phyloP scores from a whole-genome alignment of 352 stramenopile genomes.

The Phytopythium aichiense region DNA sequence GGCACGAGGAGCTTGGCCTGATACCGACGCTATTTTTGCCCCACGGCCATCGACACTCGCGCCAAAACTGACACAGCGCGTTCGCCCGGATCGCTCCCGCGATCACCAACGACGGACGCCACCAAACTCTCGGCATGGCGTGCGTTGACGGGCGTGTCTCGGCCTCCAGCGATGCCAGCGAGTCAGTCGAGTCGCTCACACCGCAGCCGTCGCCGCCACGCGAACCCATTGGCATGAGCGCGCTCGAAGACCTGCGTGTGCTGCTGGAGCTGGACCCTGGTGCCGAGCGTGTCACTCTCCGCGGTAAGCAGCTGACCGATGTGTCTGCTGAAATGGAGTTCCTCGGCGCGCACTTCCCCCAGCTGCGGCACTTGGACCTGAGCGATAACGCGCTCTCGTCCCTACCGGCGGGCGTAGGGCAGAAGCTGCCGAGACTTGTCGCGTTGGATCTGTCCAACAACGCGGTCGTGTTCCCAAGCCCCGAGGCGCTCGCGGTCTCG shows the following conservation, averaged over 20 bases:
- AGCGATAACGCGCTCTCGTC: slow-evolving; percentile 42
- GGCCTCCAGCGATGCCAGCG: background rate
- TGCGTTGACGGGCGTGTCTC: background rate
- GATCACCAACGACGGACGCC: background rate
- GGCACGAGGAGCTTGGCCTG: background rate
- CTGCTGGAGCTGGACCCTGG: slow-evolving; percentile 27
- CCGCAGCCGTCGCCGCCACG: background rate
- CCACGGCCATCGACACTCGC: background rate
- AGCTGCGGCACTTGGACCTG: slow-evolving; percentile 53
- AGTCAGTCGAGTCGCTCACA: background rate
- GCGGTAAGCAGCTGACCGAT: slow-evolving; percentile 23
- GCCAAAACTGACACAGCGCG: background rate
- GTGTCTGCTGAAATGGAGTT: slow-evolving; percentile 34
- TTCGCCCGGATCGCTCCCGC: background rate
- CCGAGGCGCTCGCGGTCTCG: slow-evolving; percentile 34
- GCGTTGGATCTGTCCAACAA: slow-evolving; percentile 59
- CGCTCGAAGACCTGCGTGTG: slow-evolving; percentile 47
- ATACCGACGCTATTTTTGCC: background rate
- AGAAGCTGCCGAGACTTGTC: slow-evolving; percentile 43
- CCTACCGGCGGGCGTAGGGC: slow-evolving; percentile 35
- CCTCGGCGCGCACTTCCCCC: slow-evolving; percentile 34
- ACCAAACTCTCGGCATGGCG: background rate
- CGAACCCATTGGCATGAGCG: slow-evolving; percentile 20
- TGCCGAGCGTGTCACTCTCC: slow-evolving; percentile 43
- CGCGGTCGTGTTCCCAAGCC: slow-evolving; percentile 24